These are phyloP conservation scores for Saksenaea oblongispora DNA, from an alignment of 371 early-diverging fungal species.

Conservation along the genomic window DNA sequence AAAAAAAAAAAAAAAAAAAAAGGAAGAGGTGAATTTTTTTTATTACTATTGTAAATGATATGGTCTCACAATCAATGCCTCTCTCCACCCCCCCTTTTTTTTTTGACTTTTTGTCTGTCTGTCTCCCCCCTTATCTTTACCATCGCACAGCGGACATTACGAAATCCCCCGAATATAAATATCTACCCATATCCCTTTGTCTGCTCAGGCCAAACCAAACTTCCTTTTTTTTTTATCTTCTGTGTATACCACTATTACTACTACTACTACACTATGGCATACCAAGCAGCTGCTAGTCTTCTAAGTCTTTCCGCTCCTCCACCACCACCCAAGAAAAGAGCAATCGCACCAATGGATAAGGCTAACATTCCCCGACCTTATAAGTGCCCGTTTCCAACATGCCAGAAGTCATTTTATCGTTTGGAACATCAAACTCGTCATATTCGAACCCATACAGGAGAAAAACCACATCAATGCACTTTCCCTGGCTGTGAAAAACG, in stretches of 20 bases:
- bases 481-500: slow-evolving; percentile 72
- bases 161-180: background rate
- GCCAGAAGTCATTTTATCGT: slow-evolving; percentile 66
- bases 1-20: no score
- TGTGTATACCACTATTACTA: slow-evolving; percentile 5
- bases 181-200: background rate
- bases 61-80: slow-evolving; percentile 4
- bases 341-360: slow-evolving; percentile 41
- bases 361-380: slow-evolving; percentile 59
- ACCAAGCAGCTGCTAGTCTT: slow-evolving; percentile 36
- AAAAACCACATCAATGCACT: slow-evolving; percentile 78
- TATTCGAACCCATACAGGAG: slow-evolving; percentile 83
- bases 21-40: no score
- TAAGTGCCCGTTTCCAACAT: slow-evolving; percentile 56
- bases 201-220: background rate
- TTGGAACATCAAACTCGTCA: slow-evolving; percentile 77
- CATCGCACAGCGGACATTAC: slow-evolving; percentile 5
- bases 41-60: no score
- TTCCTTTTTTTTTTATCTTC: background rate
- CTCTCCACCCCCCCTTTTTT: background rate
- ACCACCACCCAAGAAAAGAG: slow-evolving; percentile 20
- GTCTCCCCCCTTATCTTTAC: background rate
- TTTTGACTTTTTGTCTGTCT: background rate
- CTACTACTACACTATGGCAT: slow-evolving; percentile 16
- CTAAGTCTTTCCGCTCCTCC: slow-evolving; percentile 39